Base-by-base conservation (phyloP, 2,329 filamentous ascomycete genomes). In the Scedosporium apiospermum region DNA sequence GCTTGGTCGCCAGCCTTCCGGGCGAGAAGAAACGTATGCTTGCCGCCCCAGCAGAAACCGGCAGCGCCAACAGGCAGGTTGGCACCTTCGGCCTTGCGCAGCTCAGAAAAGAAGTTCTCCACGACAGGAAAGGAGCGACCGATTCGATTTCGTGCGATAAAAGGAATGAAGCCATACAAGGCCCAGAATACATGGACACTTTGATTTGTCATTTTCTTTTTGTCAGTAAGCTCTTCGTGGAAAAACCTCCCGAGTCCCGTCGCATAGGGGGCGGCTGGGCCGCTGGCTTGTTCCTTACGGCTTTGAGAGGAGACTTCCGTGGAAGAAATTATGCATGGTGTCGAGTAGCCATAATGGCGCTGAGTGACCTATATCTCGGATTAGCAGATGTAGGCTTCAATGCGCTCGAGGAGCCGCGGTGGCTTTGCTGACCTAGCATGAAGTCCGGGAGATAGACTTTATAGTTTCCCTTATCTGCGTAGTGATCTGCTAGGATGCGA, bases 41-140 rank as follows among this genome's bases (percentile, higher is more conserved):
- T 81, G 26, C 82, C 85, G 26, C 85, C 85, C 84, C 84, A 88
- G 74, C 83, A 87, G 73, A 85, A 87, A 0, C 85, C 86, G 0
- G 81, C 81, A 0, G 76, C 80, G 23, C 78, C 83, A 57, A 87
- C 71, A 16, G 72, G 70, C 6, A 74, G 67, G 58, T 46, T 58
- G 4, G 65, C 63, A 10, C 70, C 70, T 46, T 71, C 69, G 30
- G 72, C 70, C 46, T 71, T 67, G 46, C 71, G 77, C 3, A 79
- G 65, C 4, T 70, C 66, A 61, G 72, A 67, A 49, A 79, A 72
- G 67, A 75, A 79, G 44, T 65, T 66, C 46, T 67, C 68, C 21
- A 78, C 75, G 41, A 69, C 64, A 1, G 76, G 74, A 30, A 68
- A 69, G 3, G 72, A 68, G 55, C 71, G 70, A n/a, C 68, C 64